These are phyloP conservation scores for Saprolegnia diclina DNA, from an alignment of 352 stramenopile species.

Conservation along the genomic window DNA sequence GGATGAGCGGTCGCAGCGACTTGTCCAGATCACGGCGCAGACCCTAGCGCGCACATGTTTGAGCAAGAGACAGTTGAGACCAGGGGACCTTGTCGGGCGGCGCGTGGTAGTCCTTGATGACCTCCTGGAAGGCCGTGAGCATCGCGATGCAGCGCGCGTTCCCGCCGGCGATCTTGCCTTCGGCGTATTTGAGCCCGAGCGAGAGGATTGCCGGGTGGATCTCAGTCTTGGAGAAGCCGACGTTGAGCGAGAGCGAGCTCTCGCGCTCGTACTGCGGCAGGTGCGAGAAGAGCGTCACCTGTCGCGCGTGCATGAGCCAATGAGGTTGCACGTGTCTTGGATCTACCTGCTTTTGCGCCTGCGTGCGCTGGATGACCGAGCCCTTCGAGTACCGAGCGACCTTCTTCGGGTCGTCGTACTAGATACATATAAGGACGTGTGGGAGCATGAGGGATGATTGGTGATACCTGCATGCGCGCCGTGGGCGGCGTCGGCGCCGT, in stretches of 20 bases:
- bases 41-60: background rate
- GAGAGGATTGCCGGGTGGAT: constrained; percentile 88
- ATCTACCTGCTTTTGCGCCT: constrained; percentile 59
- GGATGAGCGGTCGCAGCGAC: constrained; percentile 88
- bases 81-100: constrained; percentile 51
- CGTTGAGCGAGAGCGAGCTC: constrained; percentile 64
- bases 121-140: constrained; percentile 87
- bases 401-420: constrained; percentile 78
- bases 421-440: constrained; percentile 28
- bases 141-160: constrained; percentile 92
- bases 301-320: background rate
- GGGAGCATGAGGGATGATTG: background rate
- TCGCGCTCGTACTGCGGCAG: constrained; percentile 80
- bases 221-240: constrained; percentile 63
- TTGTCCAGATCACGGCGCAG: constrained; percentile 84
- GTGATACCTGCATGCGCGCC: constrained; percentile 23
- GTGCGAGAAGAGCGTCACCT: constrained; percentile 74
- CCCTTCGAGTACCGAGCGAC: constrained; percentile 69
- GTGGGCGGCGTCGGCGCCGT: constrained; percentile 4
- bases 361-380: constrained; percentile 57
- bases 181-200: constrained; percentile 89
- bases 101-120: constrained; percentile 87
- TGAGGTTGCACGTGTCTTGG: background rate
- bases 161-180: constrained; percentile 81
- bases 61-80: background rate